Conservation (phyloP, 2,329 filamentous ascomycete species). For the Calonectria ilicicola region DNA sequence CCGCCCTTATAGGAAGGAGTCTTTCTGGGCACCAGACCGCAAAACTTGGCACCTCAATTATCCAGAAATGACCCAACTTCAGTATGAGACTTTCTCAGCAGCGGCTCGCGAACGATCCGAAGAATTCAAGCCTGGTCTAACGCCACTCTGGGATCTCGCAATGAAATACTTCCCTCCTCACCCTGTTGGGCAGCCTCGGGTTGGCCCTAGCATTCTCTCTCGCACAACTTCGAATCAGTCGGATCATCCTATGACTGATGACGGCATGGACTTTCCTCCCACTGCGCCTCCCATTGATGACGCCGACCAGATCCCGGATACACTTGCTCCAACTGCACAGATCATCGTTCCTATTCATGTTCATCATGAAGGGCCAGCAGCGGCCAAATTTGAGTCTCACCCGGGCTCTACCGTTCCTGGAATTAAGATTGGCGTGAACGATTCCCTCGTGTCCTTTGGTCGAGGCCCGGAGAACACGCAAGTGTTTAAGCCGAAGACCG, state of each 20-base stretch:
- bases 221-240: slow-evolving; percentile 38
- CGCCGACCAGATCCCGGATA: slow-evolving; percentile 49
- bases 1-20: slow-evolving; percentile 65
- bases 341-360: slow-evolving; percentile 49
- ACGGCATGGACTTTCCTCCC: slow-evolving; percentile 44
- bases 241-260: slow-evolving; percentile 41
- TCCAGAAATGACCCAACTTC: slow-evolving; percentile 72
- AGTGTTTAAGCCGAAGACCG: slow-evolving; percentile 70
- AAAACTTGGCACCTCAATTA: slow-evolving; percentile 72
- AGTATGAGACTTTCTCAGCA: slow-evolving; percentile 66
- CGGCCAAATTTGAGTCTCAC: slow-evolving; percentile 76
- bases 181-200: slow-evolving; percentile 29
- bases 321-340: slow-evolving; percentile 50
- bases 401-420: slow-evolving; percentile 73
- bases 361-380: slow-evolving; percentile 52
- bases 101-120: slow-evolving; percentile 64
- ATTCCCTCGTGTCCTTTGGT: slow-evolving; percentile 82
- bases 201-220: slow-evolving; percentile 21
- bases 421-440: slow-evolving; percentile 74
- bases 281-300: slow-evolving; percentile 44
- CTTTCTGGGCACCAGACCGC: slow-evolving; percentile 69
- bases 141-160: slow-evolving; percentile 66
- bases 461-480: slow-evolving; percentile 76
- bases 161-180: slow-evolving; percentile 69
- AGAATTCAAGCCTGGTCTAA: slow-evolving; percentile 64